Evolutionary conservation across 2,329 filamentous ascomycete species (phyloP), one percentile per base, ranked within the genome.

Genomic region (Aaosphaeria arxii): DNA sequence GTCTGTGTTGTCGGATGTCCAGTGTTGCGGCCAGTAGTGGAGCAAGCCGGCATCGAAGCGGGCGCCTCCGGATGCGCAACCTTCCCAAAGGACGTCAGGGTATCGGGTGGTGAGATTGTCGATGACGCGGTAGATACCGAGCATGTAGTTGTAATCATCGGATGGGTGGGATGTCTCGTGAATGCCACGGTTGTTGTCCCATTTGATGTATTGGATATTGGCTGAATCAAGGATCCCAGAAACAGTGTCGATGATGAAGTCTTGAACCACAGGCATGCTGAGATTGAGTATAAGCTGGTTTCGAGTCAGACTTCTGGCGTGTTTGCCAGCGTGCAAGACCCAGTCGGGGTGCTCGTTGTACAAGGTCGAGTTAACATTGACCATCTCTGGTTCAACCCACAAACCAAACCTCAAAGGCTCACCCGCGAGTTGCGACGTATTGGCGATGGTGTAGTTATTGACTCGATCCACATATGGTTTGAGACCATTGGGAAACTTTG

Each of bases 331-430:
- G 47, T 83, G 77, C 45, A 87, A 57, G 3, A 74, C 81, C 84
- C 83, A 87, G 47, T 86, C 82, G 0, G 84, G 83, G 53, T 87
- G 83, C 40, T 80, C 69, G 1, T 75, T 63, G 59, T 86, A 87
- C 2, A 87, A 71, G 2, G 72, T 77, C 0, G 83, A 86, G 45
- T 82, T 79, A 1, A 80, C 78, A 48, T 82, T 85, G 43, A 86
- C 78, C 84, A 87, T 87, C 56, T 87, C 84, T 0, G 83, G 83
- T 59, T 87, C 84, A 2, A 87, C 74, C 84, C 84, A 87, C 4
- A 87, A 73, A 11, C 84, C 84, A 53, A 87, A 87, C 9, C 76
- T 72, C 42, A 87, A 63, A 2, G 77, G 72, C 0, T 71, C 68
- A 24, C 17, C 17, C 17, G 17, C 17, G 17, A 24, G 17, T 28